Percentiles rank a stretch among this genome's conserved stretches.
Conservation (phyloP, 345 rosid genomes). For the Syzygium jambos region DNA sequence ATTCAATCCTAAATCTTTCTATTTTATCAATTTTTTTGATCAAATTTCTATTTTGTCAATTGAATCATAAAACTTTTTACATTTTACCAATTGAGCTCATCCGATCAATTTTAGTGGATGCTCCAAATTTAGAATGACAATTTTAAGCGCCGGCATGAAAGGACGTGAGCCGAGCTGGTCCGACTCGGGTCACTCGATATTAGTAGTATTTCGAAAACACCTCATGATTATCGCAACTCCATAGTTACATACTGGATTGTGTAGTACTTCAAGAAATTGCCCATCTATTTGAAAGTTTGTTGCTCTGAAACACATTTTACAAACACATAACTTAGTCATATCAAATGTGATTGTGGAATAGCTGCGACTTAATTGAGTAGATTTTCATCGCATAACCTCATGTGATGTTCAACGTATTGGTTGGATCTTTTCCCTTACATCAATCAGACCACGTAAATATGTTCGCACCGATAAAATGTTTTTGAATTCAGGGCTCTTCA, state of each 20-base stretch:
- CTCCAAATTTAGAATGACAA: not conserved
- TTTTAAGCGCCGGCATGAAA: not conserved
- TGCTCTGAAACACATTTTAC: not conserved
- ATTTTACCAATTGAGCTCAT: too few relatives aligned
- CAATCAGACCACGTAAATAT: fast-evolving
- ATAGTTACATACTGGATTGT: not conserved
- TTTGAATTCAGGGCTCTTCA: not conserved
- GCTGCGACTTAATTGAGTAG: not conserved
- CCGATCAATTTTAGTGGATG: not conserved
- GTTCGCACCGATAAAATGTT: not conserved
- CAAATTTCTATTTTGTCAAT: too few relatives aligned
- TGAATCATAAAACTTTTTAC: too few relatives aligned
- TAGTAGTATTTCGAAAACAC: not conserved
- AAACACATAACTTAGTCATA: not conserved
- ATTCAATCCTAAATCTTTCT: too few relatives aligned
- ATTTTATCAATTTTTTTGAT: too few relatives aligned
- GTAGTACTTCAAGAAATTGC: not conserved
- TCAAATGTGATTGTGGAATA: not conserved
- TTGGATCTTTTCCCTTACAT: not conserved
- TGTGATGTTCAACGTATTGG: not conserved
- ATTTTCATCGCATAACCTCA: not conserved
- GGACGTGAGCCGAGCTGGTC: not conserved
- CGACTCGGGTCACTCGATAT: not conserved
- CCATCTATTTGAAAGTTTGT: not conserved
- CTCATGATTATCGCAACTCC: not conserved